Evolutionary conservation across 768 basidiomycete genomes (phyloP), one percentile per base, ranked within the genome.

Genomic region (Suillus spraguei): DNA sequence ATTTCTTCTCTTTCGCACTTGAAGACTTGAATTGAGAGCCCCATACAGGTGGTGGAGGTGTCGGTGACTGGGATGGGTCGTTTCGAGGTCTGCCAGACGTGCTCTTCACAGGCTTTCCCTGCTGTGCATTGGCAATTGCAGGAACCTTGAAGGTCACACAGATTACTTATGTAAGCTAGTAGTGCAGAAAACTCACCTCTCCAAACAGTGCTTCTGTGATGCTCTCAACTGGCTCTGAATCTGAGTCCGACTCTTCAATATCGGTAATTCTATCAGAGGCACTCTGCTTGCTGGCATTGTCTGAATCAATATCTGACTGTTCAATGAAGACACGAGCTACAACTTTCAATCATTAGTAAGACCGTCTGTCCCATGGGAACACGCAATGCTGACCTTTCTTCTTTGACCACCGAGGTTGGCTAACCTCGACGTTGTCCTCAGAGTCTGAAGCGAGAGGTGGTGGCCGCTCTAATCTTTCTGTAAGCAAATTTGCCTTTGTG

Each of bases 11-110:
- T 22, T 22, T 46, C 44, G 1, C 44, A 46, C n/a, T 22, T 11
- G 2, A 46, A 46, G 44, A 3, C 44, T 22, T 46, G n/a, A n/a
- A n/a, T n/a, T n/a, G n/a, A n/a, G n/a, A n/a, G n/a, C n/a, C n/a
- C n/a, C n/a, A n/a, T n/a, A 46, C 44, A 46, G 44, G 44, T 46
- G 44, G 44, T 46, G 44, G n/a, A 46, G 44, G 44, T 13, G 44
- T 46, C 5, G 44, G 20, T 46, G 44, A 46, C 44, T 7, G 6
- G 44, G n/a, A 46, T 10, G n/a, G 44, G 44, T 46, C 44, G 14
- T 46, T 46, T 13, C 17, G n/a, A n/a, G 44, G 44, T 46, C 44
- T 46, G 44, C 44, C 44, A 46, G 44, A 46, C n/a, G n/a, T 13
- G 5, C n/a, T 46, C 44, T 22, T 46, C 3, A 3, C 44, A 46